These are phyloP conservation scores for Neurospora terricola DNA, from an alignment of 495 filamentous ascomycete species.

Conservation along the genomic window DNA sequence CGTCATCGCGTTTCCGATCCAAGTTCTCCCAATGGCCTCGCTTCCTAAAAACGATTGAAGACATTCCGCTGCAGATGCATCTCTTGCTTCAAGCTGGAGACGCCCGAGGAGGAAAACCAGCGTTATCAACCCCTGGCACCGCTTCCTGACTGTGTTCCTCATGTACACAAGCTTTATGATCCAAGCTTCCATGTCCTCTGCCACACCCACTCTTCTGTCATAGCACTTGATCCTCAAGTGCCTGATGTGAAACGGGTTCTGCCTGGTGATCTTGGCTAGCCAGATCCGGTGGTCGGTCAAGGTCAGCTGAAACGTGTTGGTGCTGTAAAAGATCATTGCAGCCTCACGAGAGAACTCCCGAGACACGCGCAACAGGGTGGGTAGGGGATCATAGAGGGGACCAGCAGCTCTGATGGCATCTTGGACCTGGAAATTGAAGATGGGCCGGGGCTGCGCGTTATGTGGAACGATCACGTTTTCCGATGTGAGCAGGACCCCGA, in stretches of 20 bases:
- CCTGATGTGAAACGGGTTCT: background rate
- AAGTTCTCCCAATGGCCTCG: background rate
- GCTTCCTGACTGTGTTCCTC: background rate
- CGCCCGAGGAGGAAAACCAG: too few relatives aligned
- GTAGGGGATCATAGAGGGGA: background rate
- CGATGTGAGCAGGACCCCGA: background rate
- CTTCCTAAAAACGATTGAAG: background rate
- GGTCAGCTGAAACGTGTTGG: background rate
- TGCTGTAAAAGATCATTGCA: background rate
- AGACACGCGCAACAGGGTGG: background rate
- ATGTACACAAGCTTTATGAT: slow-evolving; percentile 36
- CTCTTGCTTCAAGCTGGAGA: too few relatives aligned
- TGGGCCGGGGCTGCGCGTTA: background rate
- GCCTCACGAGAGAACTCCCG: background rate
- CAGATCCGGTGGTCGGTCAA: background rate
- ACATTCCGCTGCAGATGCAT: too few relatives aligned
- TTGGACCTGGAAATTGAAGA: background rate
- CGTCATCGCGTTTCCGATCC: fast-evolving
- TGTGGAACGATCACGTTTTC: background rate
- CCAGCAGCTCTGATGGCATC: background rate
- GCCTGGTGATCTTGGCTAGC: background rate
- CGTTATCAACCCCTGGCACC: background rate
- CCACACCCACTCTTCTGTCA: too few relatives aligned
- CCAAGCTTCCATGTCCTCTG: slow-evolving; percentile 39
- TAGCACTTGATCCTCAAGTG: background rate